phyloP scores from a whole-genome alignment of 345 rosid genomes.

The Pseudoturritis turrita region DNA sequence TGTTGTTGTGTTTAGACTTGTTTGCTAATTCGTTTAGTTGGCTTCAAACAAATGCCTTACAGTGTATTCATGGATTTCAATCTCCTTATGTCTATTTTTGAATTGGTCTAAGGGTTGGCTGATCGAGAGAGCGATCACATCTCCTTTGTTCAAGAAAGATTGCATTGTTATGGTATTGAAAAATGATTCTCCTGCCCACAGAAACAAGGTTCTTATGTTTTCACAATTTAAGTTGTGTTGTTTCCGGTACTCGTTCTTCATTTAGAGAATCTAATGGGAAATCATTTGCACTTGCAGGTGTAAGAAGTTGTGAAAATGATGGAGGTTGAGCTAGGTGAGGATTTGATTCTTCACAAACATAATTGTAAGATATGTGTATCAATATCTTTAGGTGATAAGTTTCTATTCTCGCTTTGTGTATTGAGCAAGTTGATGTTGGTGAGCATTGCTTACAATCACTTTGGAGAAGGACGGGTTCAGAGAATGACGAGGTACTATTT shows the following conservation, averaged over 20 bases:
- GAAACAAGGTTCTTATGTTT: conserved; percentile 46
- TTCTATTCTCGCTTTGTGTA: no score
- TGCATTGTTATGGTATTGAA: conserved; percentile 53
- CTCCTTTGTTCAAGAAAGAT: conserved; percentile 28
- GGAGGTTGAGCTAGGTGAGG: conserved; percentile 66
- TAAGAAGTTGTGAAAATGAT: conserved; percentile 56
- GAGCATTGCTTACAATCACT: no score
- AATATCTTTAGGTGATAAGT: no score
- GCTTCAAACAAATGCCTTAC: no score
- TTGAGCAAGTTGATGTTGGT: no score
- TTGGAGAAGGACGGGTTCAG: no score
- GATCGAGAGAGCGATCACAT: conserved; percentile 43
- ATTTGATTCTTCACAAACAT: conserved; percentile 62
- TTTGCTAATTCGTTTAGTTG: no score
- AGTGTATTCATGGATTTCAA: no score
- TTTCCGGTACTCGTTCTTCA: background rate
- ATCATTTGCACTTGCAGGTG: conserved; percentile 33
- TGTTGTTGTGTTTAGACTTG: no score
- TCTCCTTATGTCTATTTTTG: no score
- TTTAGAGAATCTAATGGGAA: background rate
- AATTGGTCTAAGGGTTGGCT: conserved; percentile 42
- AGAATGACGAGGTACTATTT: no score
- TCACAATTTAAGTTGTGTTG: background rate
- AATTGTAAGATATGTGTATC: conserved; percentile 47
- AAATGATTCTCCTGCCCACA: conserved; percentile 43